Percentiles rank a stretch among this genome's conserved stretches.
These are phyloP conservation scores for Globisporangium acanthophoron DNA, from an alignment of 352 stramenopile genomes.

Conservation along the genomic window DNA sequence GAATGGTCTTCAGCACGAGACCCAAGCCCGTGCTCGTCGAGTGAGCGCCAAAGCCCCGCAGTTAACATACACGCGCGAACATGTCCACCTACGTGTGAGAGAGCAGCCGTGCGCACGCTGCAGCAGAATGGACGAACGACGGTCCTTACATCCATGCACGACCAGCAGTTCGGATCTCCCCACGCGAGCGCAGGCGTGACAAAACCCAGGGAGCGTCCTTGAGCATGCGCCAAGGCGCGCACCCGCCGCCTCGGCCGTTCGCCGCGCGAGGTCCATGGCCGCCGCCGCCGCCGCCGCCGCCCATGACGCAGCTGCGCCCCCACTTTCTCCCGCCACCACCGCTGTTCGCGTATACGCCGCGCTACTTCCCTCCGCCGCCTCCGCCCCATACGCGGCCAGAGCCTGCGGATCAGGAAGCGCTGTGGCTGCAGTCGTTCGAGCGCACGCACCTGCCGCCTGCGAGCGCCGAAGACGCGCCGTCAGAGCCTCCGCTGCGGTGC, in stretches of 20 bases:
- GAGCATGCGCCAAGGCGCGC: background rate
- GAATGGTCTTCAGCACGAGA: constrained; percentile 66
- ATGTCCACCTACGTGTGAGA: no score
- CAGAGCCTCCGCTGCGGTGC: background rate
- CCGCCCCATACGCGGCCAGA: background rate
- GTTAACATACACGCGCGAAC: background rate
- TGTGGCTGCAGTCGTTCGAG: constrained; percentile 13
- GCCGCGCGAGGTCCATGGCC: background rate
- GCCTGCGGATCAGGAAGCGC: constrained; percentile 5
- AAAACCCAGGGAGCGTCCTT: background rate
- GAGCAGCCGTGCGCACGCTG: background rate
- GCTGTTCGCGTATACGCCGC: background rate
- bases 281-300: no score
- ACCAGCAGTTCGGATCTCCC: background rate
- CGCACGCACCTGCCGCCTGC: constrained; percentile 1
- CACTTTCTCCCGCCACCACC: background rate
- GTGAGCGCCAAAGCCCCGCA: background rate
- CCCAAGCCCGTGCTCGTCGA: constrained; percentile 65
- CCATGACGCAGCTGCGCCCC: background rate
- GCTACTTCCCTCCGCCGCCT: background rate
- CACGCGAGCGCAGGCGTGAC: background rate
- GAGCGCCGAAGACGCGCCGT: background rate
- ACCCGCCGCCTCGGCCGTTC: constrained; percentile 3
- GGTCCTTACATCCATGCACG: no score
- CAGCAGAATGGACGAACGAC: no score